Base-by-base conservation (phyloP, 2,329 filamentous ascomycete species). In the Pseudogymnoascus sp. region DNA sequence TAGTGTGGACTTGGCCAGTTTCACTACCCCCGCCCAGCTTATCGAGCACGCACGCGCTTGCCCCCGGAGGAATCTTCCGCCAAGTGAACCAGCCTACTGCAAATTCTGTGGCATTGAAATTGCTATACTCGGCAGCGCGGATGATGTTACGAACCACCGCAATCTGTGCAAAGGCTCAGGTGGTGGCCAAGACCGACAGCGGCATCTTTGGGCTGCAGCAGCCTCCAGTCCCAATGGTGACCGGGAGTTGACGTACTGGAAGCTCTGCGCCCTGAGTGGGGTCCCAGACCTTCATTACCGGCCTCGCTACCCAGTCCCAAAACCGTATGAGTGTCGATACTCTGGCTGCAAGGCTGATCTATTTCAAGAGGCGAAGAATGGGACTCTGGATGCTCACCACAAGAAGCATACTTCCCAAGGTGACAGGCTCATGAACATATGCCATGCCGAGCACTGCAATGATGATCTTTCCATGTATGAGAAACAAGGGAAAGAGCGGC, bases 121-220 rank as follows among this genome's bases (percentile, higher is more conserved):
- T 33, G 3, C 7, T 53, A 33, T n/a, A 30, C 47, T 53, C 9
- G 47, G 47, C 8, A 53, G 47, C 28, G 47, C 47, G 28, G 47
- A 53, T 53, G 47, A 53, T 33, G n/a, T 53, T 53, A 53, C 47
- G 9, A 53, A 53, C 28, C 47, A 53, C 47, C 47, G 47, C n/a
- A 53, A 53, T 14, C 28, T 53, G n/a, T 53, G 47, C 28, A 53
- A 53, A 53, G 47, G 47, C 25, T 33, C 47, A 18, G 6, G 8
- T 18, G 28, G 9, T 6, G 28, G 47, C 5, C 47, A 14, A 14
- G 47, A 2, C 47, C 47, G 25, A 33, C 28, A 53, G 12, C 47
- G 9, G 12, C 25, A 33, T 8, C 47, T 53, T 33, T 53, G 47
- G 47, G 47, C 47, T 20, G 25, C 15, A 20, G 47, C 47, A 20